Evolutionary conservation across 352 stramenopile species (phyloP).

Genomic region (Pythium sp.): DNA sequence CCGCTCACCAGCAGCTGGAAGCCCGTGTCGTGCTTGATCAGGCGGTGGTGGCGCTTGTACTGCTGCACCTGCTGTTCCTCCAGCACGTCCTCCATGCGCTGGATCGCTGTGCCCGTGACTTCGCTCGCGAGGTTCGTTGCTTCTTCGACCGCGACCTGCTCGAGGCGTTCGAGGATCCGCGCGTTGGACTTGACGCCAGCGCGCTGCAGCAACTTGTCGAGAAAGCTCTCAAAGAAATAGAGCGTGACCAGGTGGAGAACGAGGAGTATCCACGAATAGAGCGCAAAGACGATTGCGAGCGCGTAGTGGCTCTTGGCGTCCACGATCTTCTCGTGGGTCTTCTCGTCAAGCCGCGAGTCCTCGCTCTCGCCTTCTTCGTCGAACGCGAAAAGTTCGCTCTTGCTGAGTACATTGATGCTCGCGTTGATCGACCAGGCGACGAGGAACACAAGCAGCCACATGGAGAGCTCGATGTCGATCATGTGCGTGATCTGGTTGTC

Average conservation of each 20-base stretch:
- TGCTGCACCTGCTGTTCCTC: conserved; percentile 15
- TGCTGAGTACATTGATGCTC: conserved; percentile 15
- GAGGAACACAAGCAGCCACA: conserved; percentile 53
- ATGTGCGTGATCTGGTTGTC: conserved; percentile 80
- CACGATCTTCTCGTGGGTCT: neutral
- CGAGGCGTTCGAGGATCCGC: conserved; percentile 18
- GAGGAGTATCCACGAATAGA: conserved; percentile 12
- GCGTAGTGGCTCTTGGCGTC: conserved; percentile 7
- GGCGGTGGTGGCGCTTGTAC: conserved; percentile 3
- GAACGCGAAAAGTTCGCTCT: conserved; percentile 17
- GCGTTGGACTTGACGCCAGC: conserved; percentile 4
- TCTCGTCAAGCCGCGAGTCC: neutral
- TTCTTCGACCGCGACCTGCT: conserved; percentile 24
- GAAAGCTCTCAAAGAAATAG: neutral
- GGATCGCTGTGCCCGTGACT: conserved; percentile 24
- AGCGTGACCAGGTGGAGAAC: conserved; percentile 7
- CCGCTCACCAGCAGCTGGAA: conserved; percentile 21
- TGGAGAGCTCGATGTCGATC: conserved; percentile 69
- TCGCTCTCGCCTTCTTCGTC: conserved; percentile 9
- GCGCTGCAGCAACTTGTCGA: conserved; percentile 6
- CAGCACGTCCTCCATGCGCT: conserved; percentile 29
- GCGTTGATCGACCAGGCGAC: conserved; percentile 43
- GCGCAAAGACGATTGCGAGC: conserved; percentile 8
- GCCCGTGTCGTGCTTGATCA: conserved; percentile 19
- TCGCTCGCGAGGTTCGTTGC: conserved; percentile 22